Evolutionary conservation across 140 eudicot species (phyloP), one percentile per base, ranked within the genome.

Genomic region (Senecio squalidus): DNA sequence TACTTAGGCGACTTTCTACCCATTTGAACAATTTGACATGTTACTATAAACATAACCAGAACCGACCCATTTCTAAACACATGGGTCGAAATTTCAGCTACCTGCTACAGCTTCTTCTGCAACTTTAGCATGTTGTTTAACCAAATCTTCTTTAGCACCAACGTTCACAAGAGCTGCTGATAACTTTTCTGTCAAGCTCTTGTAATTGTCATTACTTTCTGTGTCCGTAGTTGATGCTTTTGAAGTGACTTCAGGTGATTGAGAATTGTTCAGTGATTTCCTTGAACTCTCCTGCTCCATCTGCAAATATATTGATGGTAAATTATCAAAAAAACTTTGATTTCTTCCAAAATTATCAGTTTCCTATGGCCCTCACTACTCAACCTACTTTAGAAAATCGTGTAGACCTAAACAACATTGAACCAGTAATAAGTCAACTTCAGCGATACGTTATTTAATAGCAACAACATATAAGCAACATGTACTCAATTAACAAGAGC

Each of bases 41-140:
- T n/a, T n/a, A n/a, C n/a, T n/a, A n/a, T n/a, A n/a, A n/a, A n/a
- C n/a, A n/a, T n/a, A n/a, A n/a, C n/a, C n/a, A n/a, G n/a, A n/a
- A n/a, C n/a, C n/a, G n/a, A n/a, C n/a, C n/a, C n/a, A n/a, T n/a
- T n/a, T n/a, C n/a, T n/a, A n/a, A n/a, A n/a, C n/a, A n/a, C n/a
- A n/a, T n/a, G n/a, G n/a, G n/a, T n/a, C n/a, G n/a, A n/a, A n/a
- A n/a, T n/a, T n/a, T n/a, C n/a, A n/a, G 16, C 44, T 24, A 54
- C 97, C 98, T 76, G 94, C 94, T 64, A 90, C 94, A 54, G 98
- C 98, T 80, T 90, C 95, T 83, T 90, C 98, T 34, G 98, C 95
- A 61, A 90, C 98, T 74, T 86, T 86, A 34, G 95, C 77, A 64
- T 90, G 98, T 61, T 90, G 98, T 80, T 90, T 86, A 50, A 86